Evolutionary conservation across 2,329 filamentous ascomycete genomes (phyloP), one percentile per base, ranked within the genome.

Genomic region (Cordyceps fumosorosea): DNA sequence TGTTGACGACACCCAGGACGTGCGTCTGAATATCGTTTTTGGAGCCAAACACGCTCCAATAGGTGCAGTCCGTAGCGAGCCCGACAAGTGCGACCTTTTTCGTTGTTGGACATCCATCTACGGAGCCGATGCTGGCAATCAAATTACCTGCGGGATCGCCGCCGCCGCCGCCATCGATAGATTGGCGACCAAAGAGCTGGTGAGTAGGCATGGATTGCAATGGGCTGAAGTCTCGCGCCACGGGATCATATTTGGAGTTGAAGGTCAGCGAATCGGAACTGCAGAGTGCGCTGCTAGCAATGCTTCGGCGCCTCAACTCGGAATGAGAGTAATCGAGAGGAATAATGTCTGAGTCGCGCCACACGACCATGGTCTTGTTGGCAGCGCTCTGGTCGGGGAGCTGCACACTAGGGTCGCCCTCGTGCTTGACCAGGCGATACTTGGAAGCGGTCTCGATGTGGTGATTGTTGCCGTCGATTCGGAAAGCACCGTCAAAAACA

Each of bases 51-150:
- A 97, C 96, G 3, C 81, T 79, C 45, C 88, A 91, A 72, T 98
- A 98, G 10, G 86, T 90, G 78, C 95, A 99, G 74, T 99, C 95
- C 0, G 92, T 95, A 10, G 92, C 95, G 44, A 98, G 86, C 32
- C 95, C 95, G 26, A 99, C 85, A 47, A 98, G 81, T 0, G 95
- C 95, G 20, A 99, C 91, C 74, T 90, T 96, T 67, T 92, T 86
- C n/a, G 91, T 93, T 1, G 82, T 87, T 6, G 93, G 93, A 72
- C 95, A 99, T 57, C 95, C 95, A n/a, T 77, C 72, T 0, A 89
- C 89, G 63, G 84, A 88, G 54, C 95, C 95, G 71, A 99, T 96
- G 29, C 85, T 91, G 40, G 78, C 82, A 40, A 83, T 80, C 29
- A 98, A 78, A 71, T 97, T 95, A 64, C 93, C 86, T 66, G 89